Evolutionary conservation across 331 rosid species (phyloP).

Genomic region (Pyrus hybrid): DNA sequence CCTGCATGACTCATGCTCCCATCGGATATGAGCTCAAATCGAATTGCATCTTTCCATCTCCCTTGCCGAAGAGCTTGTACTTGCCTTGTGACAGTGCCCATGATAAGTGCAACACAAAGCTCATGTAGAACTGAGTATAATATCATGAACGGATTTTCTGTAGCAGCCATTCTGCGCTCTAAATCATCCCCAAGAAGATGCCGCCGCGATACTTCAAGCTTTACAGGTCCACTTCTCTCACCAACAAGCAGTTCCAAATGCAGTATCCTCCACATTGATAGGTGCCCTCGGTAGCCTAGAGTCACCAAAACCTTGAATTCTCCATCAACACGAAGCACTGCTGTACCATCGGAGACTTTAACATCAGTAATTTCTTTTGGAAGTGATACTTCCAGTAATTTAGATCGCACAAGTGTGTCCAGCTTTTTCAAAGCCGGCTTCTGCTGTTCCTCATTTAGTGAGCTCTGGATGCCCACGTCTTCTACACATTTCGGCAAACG

Average conservation of each 20-base stretch:
- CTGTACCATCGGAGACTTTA: constrained; percentile 73
- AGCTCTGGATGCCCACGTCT: constrained; percentile 66
- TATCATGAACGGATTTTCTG: constrained; percentile 73
- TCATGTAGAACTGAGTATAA: constrained; percentile 85
- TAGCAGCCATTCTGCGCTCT: constrained; percentile 94
- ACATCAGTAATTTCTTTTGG: constrained; percentile 80
- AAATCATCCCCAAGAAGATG: constrained; percentile 83
- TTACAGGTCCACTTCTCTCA: constrained; percentile 58
- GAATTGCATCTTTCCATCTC: constrained; percentile 95
- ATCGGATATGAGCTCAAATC: constrained; percentile 80
- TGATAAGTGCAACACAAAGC: constrained; percentile 78
- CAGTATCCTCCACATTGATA: constrained; percentile 95
- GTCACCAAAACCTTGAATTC: constrained; percentile 86
- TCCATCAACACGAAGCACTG: constrained; percentile 69
- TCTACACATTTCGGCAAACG: constrained; percentile 88
- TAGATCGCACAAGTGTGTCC: constrained; percentile 77
- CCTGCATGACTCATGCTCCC: constrained; percentile 53
- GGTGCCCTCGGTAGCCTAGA: constrained; percentile 92
- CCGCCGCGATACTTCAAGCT: constrained; percentile 58
- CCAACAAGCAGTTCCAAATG: constrained; percentile 95
- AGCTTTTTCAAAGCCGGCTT: constrained; percentile 86
- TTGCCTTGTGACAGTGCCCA: constrained; percentile 93
- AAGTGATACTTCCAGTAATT: constrained; percentile 65
- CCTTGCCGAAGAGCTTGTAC: constrained; percentile 85
- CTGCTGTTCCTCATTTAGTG: constrained; percentile 67